phyloP scores from a whole-genome alignment of 345 rosid species.

The Turnera subulata region DNA sequence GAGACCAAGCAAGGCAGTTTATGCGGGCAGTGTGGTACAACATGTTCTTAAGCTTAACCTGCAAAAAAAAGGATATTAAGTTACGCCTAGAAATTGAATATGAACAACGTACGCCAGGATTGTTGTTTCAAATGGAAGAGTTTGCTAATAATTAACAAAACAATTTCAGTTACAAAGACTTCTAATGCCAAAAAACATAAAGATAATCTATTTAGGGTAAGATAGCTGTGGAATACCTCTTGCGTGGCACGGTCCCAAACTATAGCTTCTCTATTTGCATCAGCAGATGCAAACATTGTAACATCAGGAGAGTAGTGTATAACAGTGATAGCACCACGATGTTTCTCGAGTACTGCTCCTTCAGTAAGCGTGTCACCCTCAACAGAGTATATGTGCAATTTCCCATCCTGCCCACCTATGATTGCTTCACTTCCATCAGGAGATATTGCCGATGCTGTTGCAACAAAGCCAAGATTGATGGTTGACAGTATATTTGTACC shows the following conservation, averaged over 20 bases:
- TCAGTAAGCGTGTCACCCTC: conserved; percentile 65
- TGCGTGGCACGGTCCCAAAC: conserved; percentile 80
- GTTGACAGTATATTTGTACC: conserved; percentile 67
- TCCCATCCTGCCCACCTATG: conserved; percentile 80
- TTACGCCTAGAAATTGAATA: background rate
- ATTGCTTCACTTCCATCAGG: conserved; percentile 94
- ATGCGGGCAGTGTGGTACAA: conserved; percentile 78
- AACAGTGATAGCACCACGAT: conserved; percentile 81
- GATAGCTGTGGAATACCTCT: conserved; percentile 47
- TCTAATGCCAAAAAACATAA: background rate
- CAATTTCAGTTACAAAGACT: background rate
- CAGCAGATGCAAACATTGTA: conserved; percentile 93
- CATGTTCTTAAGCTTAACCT: conserved; percentile 86
- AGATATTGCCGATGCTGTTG: conserved; percentile 72
- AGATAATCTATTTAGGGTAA: background rate
- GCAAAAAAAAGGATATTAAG: conserved; percentile 9
- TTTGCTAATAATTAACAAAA: background rate
- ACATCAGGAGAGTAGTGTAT: conserved; percentile 82
- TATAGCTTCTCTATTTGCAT: conserved; percentile 81
- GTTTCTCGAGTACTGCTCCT: conserved; percentile 80
- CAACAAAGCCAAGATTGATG: conserved; percentile 66
- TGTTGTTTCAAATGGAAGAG: too few species aligned
- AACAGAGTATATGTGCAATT: conserved; percentile 64
- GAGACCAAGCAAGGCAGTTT: conserved; percentile 92
- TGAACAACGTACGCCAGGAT: background rate